A percentile compares a stretch with the other conserved stretches of the same genome.
phyloP scores from a whole-genome alignment of 257 asterid species.

The Plantago elongata region DNA sequence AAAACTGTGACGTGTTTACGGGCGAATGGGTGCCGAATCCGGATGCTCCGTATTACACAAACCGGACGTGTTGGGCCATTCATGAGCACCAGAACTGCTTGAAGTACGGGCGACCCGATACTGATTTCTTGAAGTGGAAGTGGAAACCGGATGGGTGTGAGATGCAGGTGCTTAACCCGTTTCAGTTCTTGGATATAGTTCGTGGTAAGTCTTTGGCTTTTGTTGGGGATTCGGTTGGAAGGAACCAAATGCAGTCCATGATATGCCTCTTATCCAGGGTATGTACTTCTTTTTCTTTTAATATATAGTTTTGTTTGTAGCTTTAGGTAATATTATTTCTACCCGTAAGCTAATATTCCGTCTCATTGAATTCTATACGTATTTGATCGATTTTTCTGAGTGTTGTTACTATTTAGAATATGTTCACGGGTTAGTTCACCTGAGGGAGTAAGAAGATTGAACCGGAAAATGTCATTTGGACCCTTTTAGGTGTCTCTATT shows the following conservation, averaged over 20 bases:
- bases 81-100: constrained; percentile 68
- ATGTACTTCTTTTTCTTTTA: constrained; percentile 6
- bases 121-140: constrained; percentile 43
- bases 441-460: no score
- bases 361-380: no score
- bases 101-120: constrained; percentile 55
- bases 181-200: constrained; percentile 42
- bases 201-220: constrained; percentile 48
- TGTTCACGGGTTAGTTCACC: no score
- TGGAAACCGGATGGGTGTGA: constrained; percentile 61
- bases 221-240: constrained; percentile 60
- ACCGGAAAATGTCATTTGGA: no score
- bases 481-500: no score
- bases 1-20: constrained; percentile 36
- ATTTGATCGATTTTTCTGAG: no score
- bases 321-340: no score
- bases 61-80: constrained; percentile 52
- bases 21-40: constrained; percentile 56
- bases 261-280: constrained; percentile 58
- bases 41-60: constrained; percentile 51
- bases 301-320: background rate
- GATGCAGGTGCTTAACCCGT: constrained; percentile 41
- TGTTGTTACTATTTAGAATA: no score
- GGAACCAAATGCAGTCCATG: constrained; percentile 65
- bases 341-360: no score